Evolutionary conservation across 148 eudicot species (phyloP).

Genomic region (Rhododendron simsii): DNA sequence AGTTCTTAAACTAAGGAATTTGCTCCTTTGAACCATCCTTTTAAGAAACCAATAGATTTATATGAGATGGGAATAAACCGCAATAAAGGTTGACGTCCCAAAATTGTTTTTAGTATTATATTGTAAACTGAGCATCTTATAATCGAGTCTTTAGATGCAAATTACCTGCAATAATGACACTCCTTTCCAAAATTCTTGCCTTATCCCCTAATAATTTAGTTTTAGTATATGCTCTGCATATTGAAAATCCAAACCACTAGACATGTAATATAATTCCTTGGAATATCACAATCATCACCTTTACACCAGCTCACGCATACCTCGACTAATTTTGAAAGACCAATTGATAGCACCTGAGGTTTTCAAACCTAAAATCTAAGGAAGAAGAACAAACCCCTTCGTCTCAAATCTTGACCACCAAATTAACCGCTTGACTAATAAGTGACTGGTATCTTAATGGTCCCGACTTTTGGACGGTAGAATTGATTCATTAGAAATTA

Average conservation of each 20-base stretch:
- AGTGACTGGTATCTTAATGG: neutral
- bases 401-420: neutral
- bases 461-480: neutral
- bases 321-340: neutral
- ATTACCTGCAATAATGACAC: neutral
- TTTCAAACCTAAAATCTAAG: no score
- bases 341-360: no score
- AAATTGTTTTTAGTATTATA: neutral
- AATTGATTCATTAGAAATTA: no score
- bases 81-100: neutral
- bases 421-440: neutral
- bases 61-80: neutral
- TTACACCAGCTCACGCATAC: neutral
- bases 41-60: neutral
- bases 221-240: neutral
- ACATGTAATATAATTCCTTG: neutral
- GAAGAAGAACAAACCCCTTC: neutral
- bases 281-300: neutral
- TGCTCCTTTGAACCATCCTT: neutral
- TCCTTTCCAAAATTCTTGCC: neutral
- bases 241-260: neutral
- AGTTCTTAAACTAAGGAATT: neutral
- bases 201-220: neutral
- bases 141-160: neutral
- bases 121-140: neutral